Conservation (phyloP, 176 grass and related monocot species). For the Bonia amplexicaulis region DNA sequence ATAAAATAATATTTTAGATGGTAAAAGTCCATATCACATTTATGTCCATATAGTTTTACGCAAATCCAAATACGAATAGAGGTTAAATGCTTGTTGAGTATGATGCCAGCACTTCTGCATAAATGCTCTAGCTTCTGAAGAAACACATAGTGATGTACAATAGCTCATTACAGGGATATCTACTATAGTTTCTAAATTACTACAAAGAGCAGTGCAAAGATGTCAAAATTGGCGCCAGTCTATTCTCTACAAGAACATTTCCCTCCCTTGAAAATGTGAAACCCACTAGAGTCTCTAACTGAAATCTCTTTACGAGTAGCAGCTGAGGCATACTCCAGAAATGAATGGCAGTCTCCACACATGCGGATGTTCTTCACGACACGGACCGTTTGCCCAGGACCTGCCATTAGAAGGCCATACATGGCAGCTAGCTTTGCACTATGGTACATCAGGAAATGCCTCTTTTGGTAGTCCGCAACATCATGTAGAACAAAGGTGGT, state of each 20-base stretch:
- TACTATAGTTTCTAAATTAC: constrained; percentile 33
- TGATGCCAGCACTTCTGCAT: not conserved
- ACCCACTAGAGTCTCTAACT: constrained; percentile 52
- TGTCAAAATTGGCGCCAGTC: constrained; percentile 34
- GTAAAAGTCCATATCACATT: too few species aligned
- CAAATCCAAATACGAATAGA: too few species aligned
- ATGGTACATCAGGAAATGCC: constrained; percentile 70
- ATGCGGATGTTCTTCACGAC: constrained; percentile 64
- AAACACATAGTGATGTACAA: constrained; percentile 30
- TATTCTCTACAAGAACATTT: constrained; percentile 54
- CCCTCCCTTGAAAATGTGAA: constrained; percentile 57
- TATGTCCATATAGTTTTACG: too few species aligned
- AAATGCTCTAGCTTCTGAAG: not conserved
- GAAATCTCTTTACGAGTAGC: constrained; percentile 45
- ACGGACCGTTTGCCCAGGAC: constrained; percentile 12
- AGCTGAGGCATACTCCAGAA: constrained; percentile 50
- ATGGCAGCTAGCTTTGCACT: constrained; percentile 57
- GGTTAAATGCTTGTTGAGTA: not conserved
- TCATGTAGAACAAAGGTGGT: constrained; percentile 69
- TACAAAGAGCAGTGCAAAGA: not conserved
- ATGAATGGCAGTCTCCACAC: constrained; percentile 71
- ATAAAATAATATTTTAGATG: too few species aligned
- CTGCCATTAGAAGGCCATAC: constrained; percentile 51
- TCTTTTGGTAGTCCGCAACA: constrained; percentile 72
- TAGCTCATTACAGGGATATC: not conserved